Evolutionary conservation across 208 protist genomes (phyloP).

Genomic region (Acanthamoeba lenticulata): DNA sequence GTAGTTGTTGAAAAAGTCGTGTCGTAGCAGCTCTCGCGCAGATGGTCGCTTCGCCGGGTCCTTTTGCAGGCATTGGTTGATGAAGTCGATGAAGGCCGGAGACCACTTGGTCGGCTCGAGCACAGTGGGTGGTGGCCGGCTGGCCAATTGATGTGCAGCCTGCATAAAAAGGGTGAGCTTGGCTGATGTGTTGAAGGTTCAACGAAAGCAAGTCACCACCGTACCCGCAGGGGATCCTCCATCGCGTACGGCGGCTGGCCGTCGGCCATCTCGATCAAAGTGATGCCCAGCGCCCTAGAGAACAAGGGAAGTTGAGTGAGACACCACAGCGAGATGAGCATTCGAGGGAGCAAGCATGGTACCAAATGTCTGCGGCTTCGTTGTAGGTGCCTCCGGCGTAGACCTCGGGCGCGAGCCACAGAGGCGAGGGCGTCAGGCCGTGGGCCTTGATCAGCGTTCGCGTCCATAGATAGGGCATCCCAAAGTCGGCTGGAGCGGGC

Average conservation of each 20-base stretch:
- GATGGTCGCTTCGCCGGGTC: conserved; percentile 28
- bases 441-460: conserved; percentile 23
- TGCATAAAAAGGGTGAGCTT: neutral
- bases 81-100: conserved; percentile 6
- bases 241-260: conserved; percentile 33
- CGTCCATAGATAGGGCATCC: conserved; percentile 1
- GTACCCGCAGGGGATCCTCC: conserved; percentile 52
- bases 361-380: conserved; percentile 29
- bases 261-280: conserved; percentile 43
- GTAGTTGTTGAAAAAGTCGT: conserved; percentile 34
- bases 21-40: neutral
- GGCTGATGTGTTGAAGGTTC: neutral
- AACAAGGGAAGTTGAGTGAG: neutral
- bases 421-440: neutral
- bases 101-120: conserved; percentile 15
- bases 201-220: neutral
- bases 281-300: conserved; percentile 27
- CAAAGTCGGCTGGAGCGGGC: conserved; percentile 22
- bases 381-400: neutral
- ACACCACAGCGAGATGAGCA: neutral
- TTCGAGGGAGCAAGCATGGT: neutral
- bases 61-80: conserved; percentile 9
- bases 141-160: conserved; percentile 32
- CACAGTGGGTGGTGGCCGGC: conserved; percentile 12
- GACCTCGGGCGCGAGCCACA: neutral